Evolutionary conservation across 2,329 filamentous ascomycete species (phyloP), one percentile per base, ranked within the genome.

Genomic region (Ophiostoma angusticollis): DNA sequence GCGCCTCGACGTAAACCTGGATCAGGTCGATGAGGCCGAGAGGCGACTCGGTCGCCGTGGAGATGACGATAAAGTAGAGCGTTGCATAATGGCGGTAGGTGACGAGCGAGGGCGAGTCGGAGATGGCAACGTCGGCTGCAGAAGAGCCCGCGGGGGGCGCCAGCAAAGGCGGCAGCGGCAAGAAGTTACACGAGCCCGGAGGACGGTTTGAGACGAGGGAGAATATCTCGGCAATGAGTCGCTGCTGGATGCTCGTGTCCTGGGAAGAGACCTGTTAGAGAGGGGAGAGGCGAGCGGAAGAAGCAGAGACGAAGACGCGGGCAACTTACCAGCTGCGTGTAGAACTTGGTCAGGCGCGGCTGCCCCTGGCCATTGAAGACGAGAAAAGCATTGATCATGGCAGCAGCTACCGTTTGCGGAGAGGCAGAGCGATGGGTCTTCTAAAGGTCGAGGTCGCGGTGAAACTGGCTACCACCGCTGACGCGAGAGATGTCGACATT

Each of bases 341-440:
- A 98, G 69, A 98, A 98, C 55, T 96, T 96, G 52, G 89, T 96
- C 58, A 98, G 72, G 40, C 91, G 81, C 27, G 91, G 89, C 62
- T 98, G 89, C 47, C 91, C 91, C 52, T 89, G 85, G 66, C 94
- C 94, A 57, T 98, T 98, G 70, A 98, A 98, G 58, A 98, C 89
- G 49, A 98, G 71, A 45, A 98, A 89, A 23, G 93, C 91, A 69
- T 94, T 98, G 61, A 98, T 96, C 91, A 98, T 98, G 50, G 50
- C 63, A n/a, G n/a, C n/a, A n/a, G n/a, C n/a, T n/a, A n/a, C n/a
- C n/a, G n/a, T n/a, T n/a, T n/a, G n/a, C n/a, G n/a, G n/a, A n/a
- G n/a, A n/a, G n/a, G 46, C 17, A 18, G 6, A 19, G 3, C 9
- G 19, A 11, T 3, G 29, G 12, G 12, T 28, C 8, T 18, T 18